Percentiles rank a stretch among this genome's conserved stretches.
phyloP scores from a whole-genome alignment of 805 yeast species.

The Tetrapisispora pingtungensis region DNA sequence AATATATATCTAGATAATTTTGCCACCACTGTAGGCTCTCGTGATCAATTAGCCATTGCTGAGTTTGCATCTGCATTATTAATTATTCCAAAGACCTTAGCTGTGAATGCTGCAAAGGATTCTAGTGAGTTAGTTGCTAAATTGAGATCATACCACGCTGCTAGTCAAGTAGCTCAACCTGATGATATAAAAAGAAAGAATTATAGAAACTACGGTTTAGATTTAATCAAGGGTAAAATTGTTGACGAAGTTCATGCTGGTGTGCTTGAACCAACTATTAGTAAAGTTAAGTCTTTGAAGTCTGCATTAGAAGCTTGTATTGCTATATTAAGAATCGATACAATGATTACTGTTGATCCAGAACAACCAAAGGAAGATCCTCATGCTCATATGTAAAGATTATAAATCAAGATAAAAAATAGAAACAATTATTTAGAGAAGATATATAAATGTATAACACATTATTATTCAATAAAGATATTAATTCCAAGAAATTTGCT shows the following conservation, averaged over 20 bases:
- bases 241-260: slow-evolving; percentile 79
- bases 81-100: slow-evolving; percentile 91
- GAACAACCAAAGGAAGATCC: slow-evolving; percentile 89
- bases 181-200: slow-evolving; percentile 77
- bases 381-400: slow-evolving; percentile 49
- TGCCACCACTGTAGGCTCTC: slow-evolving; percentile 94
- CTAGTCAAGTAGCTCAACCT: slow-evolving; percentile 75
- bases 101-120: slow-evolving; percentile 96
- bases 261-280: slow-evolving; percentile 89
- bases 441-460: background rate
- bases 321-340: slow-evolving; percentile 93
- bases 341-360: slow-evolving; percentile 96
- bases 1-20: slow-evolving; percentile 91
- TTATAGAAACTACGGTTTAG: slow-evolving; percentile 88
- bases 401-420: background rate
- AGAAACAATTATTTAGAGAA: background rate
- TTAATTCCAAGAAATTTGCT: too few species aligned
- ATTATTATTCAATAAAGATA: too few species aligned
- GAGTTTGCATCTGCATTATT: slow-evolving; percentile 89
- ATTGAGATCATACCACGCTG: slow-evolving; percentile 92
- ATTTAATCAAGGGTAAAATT: slow-evolving; percentile 81
- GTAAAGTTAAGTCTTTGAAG: slow-evolving; percentile 85
- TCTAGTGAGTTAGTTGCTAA: slow-evolving; percentile 91
- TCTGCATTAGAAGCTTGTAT: slow-evolving; percentile 97
- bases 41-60: slow-evolving; percentile 96